phyloP scores from a whole-genome alignment of 1,139 yeast genomes.

The Pichia sp. region DNA sequence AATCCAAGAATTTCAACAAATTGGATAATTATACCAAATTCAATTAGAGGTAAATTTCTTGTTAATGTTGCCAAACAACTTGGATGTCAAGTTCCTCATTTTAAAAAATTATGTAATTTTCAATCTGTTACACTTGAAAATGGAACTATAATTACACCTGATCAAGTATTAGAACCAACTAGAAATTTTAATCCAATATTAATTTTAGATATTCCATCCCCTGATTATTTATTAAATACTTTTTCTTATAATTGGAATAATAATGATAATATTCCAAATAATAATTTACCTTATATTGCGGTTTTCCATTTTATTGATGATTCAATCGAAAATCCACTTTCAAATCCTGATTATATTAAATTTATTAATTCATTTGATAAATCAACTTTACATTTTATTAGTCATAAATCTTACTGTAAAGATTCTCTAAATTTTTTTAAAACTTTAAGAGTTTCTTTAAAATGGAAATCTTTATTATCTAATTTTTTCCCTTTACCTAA shows the following conservation, averaged over 20 bases:
- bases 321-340: constrained; percentile 39
- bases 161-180: constrained; percentile 65
- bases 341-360: constrained; percentile 37
- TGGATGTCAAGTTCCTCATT: constrained; percentile 63
- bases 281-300: constrained; percentile 30
- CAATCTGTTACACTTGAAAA: constrained; percentile 48
- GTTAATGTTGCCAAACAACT: constrained; percentile 57
- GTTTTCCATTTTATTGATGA: constrained; percentile 80
- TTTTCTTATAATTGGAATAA: constrained; percentile 32
- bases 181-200: constrained; percentile 54
- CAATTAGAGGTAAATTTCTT: constrained; percentile 74
- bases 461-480: constrained; percentile 50
- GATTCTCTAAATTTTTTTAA: constrained; percentile 55
- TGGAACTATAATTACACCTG: constrained; percentile 57
- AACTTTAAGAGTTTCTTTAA: constrained; percentile 48
- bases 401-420: constrained; percentile 61
- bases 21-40: constrained; percentile 59
- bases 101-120: constrained; percentile 58
- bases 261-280: constrained; percentile 9
- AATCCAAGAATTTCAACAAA: constrained; percentile 37
- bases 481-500: constrained; percentile 31
- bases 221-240: constrained; percentile 43
- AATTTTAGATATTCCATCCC: constrained; percentile 68
- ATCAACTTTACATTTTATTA: constrained; percentile 54
- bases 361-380: constrained; percentile 43